These are phyloP conservation scores for Penicillium sp. DNA, from an alignment of 2,329 filamentous ascomycete species.

Conservation along the genomic window DNA sequence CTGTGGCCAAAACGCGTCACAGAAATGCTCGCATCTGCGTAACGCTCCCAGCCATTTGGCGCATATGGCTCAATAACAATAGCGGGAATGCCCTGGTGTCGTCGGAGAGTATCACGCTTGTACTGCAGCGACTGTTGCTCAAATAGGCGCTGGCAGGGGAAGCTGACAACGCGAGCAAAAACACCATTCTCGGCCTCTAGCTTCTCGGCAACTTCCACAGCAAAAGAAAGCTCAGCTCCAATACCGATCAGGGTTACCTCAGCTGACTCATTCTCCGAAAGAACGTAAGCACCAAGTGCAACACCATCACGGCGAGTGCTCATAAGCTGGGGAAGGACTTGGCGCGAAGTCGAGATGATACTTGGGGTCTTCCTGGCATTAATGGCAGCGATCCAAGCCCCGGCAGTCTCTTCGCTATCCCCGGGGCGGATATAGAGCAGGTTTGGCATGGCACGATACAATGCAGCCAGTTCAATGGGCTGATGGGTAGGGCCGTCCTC, in stretches of 20 bases:
- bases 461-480: conserved; percentile 55
- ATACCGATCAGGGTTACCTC: conserved; percentile 51
- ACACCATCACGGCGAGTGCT: conserved; percentile 40
- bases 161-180: conserved; percentile 48
- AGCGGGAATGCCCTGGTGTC: conserved; percentile 39
- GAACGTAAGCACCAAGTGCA: conserved; percentile 43
- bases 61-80: conserved; percentile 53
- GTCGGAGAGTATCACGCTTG: conserved; percentile 42
- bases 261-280: conserved; percentile 36
- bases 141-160: conserved; percentile 53
- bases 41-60: conserved; percentile 53
- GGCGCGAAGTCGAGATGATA: conserved; percentile 47
- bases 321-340: conserved; percentile 41
- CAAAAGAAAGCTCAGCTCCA: conserved; percentile 52
- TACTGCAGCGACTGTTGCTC: conserved; percentile 47
- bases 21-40: conserved; percentile 49
- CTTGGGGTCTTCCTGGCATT: conserved; percentile 38
- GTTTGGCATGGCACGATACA: conserved; percentile 64
- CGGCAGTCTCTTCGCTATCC: conserved; percentile 56
- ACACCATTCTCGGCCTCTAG: conserved; percentile 41
- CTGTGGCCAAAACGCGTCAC: conserved; percentile 44
- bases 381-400: conserved; percentile 45
- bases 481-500: conserved; percentile 64
- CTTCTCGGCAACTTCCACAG: conserved; percentile 42
- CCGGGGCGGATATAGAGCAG: conserved; percentile 59